Base-by-base conservation (phyloP, 345 rosid species). In the Eucalyptus shirleyi region DNA sequence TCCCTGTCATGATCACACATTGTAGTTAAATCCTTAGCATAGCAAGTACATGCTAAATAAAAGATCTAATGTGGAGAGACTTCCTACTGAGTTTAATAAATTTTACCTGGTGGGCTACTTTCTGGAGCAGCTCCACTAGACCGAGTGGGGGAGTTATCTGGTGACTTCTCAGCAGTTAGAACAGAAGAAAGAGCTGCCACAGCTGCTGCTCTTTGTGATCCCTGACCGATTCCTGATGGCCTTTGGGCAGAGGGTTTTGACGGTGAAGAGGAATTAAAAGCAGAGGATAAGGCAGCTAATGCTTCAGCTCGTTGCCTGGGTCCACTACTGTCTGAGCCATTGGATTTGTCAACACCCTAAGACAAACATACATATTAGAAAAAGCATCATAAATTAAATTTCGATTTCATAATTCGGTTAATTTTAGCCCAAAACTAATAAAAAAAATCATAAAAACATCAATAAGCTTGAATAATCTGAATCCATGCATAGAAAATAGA, bases 161-260 rank as follows among this genome's bases (percentile, higher is more conserved):
- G 95, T 26, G 97, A 92, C 93, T 94, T 93, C 90, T 98, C 99
- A 87, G 97, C 98, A 69, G 94, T 94, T 88, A 98, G 99, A 93
- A 95, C 98, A 88, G 93, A 92, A 21, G 99, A 98, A 90, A 98
- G 98, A 91, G 99, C 99, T 53, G 99, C 99, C 51, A 97, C 93
- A 28, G 99, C 99, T 81, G 99, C 99, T 77, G 98, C 97, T 93
- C 97, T 96, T 91, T 98, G 99, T 55, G 99, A 95, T 87, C 95
- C 97, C 88, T 93, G 96, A 88, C 94, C 89, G 4, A 87, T 26
- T 89, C 93, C 90, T 44, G 93, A 88, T 90, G 94, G 16, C 95
- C 90, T 95, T 90, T 91, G 86, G 86, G 95, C 50, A 50, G 96
- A 90, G 85, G 90, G 87, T 89, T 96, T 97, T 89, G 91, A 53